Evolutionary conservation across 2,329 filamentous ascomycete species (phyloP).

Genomic region (Alternaria viburni): DNA sequence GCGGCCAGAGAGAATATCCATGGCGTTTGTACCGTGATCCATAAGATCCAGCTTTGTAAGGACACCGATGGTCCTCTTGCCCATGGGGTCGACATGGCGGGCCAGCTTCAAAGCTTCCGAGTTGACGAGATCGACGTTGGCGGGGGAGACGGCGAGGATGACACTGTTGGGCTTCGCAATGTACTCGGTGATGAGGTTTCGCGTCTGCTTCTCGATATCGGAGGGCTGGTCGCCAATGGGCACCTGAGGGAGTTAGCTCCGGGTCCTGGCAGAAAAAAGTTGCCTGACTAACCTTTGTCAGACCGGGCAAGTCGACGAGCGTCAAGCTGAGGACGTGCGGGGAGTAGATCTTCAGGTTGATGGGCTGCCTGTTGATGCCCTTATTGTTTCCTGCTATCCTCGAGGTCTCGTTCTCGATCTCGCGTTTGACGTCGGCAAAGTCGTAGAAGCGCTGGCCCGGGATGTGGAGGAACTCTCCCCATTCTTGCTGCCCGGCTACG

Average conservation of each 20-base stretch:
- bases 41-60: conserved; percentile 97
- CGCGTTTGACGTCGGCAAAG: conserved; percentile 90
- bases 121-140: conserved; percentile 98
- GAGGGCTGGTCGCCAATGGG: conserved; percentile 97
- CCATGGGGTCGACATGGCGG: conserved; percentile 93
- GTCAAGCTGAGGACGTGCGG: conserved; percentile 96
- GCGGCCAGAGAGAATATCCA: conserved; percentile 95
- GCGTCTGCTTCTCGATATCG: conserved; percentile 98
- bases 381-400: conserved; percentile 97
- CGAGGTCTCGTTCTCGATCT: conserved; percentile 96
- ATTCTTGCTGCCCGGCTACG: conserved; percentile 71
- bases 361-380: conserved; percentile 95
- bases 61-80: conserved; percentile 93
- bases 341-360: conserved; percentile 98
- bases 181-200: conserved; percentile 95
- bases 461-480: conserved; percentile 97
- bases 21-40: conserved; percentile 97
- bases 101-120: conserved; percentile 97
- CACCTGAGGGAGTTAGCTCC: conserved; percentile 62
- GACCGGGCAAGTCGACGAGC: conserved; percentile 89
- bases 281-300: conserved; percentile 76
- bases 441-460: conserved; percentile 88
- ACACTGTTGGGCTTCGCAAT: conserved; percentile 99
- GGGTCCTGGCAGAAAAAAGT: conserved; percentile 6
- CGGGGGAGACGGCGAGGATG: conserved; percentile 92